Percentiles rank a stretch among this genome's conserved stretches.
phyloP scores from a whole-genome alignment of 2,329 filamentous ascomycete genomes.

The Fusarium hainanense region DNA sequence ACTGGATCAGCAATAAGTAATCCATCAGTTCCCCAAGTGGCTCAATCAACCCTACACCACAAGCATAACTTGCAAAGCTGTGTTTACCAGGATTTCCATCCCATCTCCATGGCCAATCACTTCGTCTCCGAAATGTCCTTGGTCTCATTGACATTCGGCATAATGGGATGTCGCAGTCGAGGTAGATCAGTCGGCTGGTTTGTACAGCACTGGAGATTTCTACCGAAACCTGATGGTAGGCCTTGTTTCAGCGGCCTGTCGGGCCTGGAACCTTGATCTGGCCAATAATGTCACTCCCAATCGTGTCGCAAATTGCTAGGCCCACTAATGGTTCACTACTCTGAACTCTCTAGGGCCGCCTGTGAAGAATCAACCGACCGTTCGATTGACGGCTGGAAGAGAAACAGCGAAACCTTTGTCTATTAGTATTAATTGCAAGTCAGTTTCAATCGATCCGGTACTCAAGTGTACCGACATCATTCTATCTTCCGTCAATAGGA shows the following conservation, averaged over 20 bases:
- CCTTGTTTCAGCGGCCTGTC: neutral
- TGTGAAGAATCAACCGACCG: neutral
- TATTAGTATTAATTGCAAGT: neutral
- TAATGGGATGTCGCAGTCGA: neutral
- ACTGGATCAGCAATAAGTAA: neutral
- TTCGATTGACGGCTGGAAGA: neutral
- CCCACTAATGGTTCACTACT: neutral
- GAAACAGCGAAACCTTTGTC: neutral
- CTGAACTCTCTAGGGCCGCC: neutral
- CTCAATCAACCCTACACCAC: neutral
- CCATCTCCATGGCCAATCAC: rapidly evolving
- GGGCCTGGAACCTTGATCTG: neutral
- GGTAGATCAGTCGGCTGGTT: neutral
- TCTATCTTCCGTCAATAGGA: neutral
- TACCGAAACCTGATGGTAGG: neutral
- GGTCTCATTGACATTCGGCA: neutral
- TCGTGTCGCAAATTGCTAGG: neutral
- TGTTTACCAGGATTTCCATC: neutral
- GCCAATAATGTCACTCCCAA: neutral
- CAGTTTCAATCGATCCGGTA: rapidly evolving
- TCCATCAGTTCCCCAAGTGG: neutral
- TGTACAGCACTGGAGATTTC: neutral
- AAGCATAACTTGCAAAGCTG: neutral
- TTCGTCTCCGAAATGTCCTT: too few species aligned
- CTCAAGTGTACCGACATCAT: neutral